Evolutionary conservation across 169 alveolate genomes (phyloP).

Genomic region (Miamiensis avidus): DNA sequence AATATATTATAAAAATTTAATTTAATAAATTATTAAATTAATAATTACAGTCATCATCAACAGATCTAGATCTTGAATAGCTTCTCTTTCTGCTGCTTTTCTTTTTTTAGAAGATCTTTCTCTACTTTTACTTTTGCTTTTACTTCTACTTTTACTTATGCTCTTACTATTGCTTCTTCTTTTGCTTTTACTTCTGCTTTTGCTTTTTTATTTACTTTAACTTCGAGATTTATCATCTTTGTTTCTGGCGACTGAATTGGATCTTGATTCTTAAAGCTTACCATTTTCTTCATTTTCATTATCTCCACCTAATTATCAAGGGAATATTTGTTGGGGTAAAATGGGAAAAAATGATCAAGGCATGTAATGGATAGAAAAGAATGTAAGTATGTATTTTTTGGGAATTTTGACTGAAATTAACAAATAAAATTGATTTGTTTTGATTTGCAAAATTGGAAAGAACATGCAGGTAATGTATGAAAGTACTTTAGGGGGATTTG

Average conservation of each 20-base stretch:
- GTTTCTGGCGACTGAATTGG: neutral
- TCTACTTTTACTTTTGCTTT: neutral
- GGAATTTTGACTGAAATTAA: too few species aligned
- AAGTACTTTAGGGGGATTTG: neutral
- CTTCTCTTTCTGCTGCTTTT: too few species aligned
- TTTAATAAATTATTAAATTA: too few species aligned
- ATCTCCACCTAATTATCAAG: neutral
- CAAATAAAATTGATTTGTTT: too few species aligned
- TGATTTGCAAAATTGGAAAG: too few species aligned
- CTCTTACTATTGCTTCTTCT: too few species aligned
- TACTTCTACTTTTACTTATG: neutral
- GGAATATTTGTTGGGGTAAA: neutral
- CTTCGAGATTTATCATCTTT: neutral
- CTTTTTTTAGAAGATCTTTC: neutral
- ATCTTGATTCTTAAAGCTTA: neutral
- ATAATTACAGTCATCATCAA: neutral
- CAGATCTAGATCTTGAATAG: neutral
- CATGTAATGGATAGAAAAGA: neutral
- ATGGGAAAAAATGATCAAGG: neutral
- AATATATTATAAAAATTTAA: too few species aligned
- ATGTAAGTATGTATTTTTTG: neutral
- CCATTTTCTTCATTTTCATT: neutral
- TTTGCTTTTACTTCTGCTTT: neutral
- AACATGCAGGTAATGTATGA: neutral
- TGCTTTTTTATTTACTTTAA: neutral